Conservation (phyloP, 257 asterid genomes). For the Capsicum chinense region DNA sequence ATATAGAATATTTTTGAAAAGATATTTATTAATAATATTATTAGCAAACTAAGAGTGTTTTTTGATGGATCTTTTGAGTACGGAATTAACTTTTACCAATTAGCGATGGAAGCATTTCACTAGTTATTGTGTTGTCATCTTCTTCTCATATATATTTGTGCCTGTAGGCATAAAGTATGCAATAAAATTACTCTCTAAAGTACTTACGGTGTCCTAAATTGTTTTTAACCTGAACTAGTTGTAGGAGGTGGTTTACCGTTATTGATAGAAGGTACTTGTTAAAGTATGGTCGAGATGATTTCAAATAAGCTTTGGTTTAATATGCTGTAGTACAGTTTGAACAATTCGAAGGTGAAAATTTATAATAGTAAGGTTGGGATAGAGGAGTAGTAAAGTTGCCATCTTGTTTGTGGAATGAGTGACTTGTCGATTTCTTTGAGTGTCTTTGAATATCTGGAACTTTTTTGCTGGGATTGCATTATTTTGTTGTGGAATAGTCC, state of each 20-base stretch:
- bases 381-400: neutral
- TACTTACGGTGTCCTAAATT: neutral
- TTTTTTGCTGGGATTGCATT: neutral
- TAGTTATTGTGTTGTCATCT: neutral
- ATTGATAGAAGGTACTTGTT: neutral
- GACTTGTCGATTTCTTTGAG: neutral
- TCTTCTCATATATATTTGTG: neutral
- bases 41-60: neutral
- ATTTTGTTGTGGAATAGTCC: neutral
- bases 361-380: neutral
- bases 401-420: neutral
- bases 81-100: neutral
- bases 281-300: neutral
- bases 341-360: neutral
- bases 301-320: conserved; percentile 1
- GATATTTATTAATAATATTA: neutral
- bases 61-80: neutral
- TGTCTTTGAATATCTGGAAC: neutral
- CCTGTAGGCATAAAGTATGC: neutral
- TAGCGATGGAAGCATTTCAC: neutral
- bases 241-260: neutral
- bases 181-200: neutral
- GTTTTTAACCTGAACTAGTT: neutral
- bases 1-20: neutral
- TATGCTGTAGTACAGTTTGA: neutral